Evolutionary conservation across 2,329 filamentous ascomycete genomes (phyloP).

Genomic region (Tolypocladium ovalisporum): DNA sequence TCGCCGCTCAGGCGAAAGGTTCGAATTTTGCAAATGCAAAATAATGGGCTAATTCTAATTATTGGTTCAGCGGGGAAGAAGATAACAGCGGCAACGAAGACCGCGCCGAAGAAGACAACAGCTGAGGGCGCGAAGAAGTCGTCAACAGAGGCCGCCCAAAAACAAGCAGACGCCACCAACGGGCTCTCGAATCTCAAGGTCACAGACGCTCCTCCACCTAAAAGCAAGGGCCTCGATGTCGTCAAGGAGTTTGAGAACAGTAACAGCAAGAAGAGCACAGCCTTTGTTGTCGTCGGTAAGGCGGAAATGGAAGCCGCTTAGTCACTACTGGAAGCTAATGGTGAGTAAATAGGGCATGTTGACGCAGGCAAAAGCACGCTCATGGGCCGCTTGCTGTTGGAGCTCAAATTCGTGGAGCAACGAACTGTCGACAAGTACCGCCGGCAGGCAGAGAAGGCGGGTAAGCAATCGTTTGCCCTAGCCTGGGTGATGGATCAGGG

Average conservation of each 20-base stretch:
- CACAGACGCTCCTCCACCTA: conserved; percentile 44
- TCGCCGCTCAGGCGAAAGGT: conserved; percentile 83
- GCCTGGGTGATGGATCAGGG: conserved; percentile 96
- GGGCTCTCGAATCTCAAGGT: conserved; percentile 27
- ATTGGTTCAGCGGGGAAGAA: conserved; percentile 41
- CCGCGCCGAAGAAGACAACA: conserved; percentile 22
- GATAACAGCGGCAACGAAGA: conserved; percentile 24
- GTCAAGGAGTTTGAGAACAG: conserved; percentile 67
- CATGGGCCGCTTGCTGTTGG: conserved; percentile 88
- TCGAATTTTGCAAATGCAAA: conserved; percentile 47
- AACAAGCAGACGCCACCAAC: conserved; percentile 14
- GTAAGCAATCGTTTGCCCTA: conserved; percentile 90
- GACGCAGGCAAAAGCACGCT: conserved; percentile 96
- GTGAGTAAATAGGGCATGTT: conserved; percentile 59
- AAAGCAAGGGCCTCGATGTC: conserved; percentile 76
- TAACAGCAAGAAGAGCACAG: conserved; percentile 68
- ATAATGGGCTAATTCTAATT: conserved; percentile 42
- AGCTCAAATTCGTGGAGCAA: conserved; percentile 80
- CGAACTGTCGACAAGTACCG: conserved; percentile 80
- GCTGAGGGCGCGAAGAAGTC: conserved; percentile 15
- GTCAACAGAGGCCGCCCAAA: conserved; percentile 6
- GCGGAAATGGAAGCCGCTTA: not conserved
- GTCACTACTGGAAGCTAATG: not conserved
- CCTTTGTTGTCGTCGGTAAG: conserved; percentile 86
- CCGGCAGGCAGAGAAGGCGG: conserved; percentile 80